Conservation (phyloP, 805 yeast genomes). For the Yarrowia sp. region DNA sequence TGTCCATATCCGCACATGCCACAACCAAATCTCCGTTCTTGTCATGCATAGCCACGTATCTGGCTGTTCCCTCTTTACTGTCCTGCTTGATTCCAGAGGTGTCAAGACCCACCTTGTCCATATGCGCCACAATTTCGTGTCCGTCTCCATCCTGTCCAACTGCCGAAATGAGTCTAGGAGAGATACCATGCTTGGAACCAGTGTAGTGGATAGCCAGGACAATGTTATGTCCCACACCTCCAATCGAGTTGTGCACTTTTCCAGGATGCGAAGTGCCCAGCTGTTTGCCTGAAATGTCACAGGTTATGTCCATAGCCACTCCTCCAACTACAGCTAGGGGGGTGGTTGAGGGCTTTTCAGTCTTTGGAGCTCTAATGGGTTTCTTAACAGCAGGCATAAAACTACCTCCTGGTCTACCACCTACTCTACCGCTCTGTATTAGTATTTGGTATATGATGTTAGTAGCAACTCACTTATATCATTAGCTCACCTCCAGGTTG, state of each 20-base stretch:
- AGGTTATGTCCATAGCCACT: constrained; percentile 74
- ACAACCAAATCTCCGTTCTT: constrained; percentile 66
- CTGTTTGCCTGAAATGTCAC: constrained; percentile 50
- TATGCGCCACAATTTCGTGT: constrained; percentile 43
- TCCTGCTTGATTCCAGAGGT: constrained; percentile 53
- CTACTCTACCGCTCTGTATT: constrained; percentile 7
- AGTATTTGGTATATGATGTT: constrained; percentile 14
- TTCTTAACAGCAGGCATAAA: constrained; percentile 4
- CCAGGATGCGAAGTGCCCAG: constrained; percentile 78
- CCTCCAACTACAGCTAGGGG: constrained; percentile 66
- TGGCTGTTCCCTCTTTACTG: constrained; percentile 59
- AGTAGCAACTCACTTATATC: constrained; percentile 12
- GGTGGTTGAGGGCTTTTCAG: not conserved
- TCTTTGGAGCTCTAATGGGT: not conserved
- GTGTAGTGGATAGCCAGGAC: constrained; percentile 64
- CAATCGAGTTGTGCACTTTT: constrained; percentile 60
- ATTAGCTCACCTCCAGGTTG: constrained; percentile 50
- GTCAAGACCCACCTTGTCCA: constrained; percentile 47
- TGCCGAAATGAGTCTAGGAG: constrained; percentile 60
- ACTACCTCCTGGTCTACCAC: not conserved
- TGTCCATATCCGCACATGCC: constrained; percentile 88
- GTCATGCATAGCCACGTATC: constrained; percentile 74
- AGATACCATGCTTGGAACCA: constrained; percentile 43
- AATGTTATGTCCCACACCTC: constrained; percentile 87
- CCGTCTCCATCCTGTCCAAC: constrained; percentile 62